Conservation (phyloP, 2,329 filamentous ascomycete species). For the Exophiala sideris region DNA sequence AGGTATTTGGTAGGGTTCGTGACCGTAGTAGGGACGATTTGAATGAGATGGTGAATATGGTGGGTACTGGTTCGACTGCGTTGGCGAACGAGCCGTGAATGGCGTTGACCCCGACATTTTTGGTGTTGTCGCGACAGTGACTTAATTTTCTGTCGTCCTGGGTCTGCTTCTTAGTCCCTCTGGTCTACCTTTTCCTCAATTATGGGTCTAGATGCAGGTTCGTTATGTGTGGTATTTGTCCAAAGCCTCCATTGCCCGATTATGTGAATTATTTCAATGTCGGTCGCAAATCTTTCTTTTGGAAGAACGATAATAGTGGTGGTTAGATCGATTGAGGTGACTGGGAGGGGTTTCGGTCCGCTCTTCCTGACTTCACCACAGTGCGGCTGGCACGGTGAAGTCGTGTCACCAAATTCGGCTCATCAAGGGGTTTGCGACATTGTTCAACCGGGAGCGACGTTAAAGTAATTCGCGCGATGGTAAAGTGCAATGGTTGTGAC, state of each 20-base stretch:
- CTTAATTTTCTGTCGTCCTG: conserved; percentile 1
- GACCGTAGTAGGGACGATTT: conserved; percentile 43
- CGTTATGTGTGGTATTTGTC: conserved; percentile 16
- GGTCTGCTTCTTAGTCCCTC: neutral
- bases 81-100: conserved; percentile 45
- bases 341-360: neutral
- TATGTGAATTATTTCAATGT: neutral
- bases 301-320: neutral
- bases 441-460: conserved; percentile 9
- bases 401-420: conserved; percentile 21
- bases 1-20: conserved; percentile 36
- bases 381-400: conserved; percentile 10
- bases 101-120: conserved; percentile 33
- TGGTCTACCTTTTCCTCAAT: neutral
- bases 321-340: neutral
- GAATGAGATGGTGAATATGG: conserved; percentile 44
- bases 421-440: conserved; percentile 22
- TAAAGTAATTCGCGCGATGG: conserved; percentile 16
- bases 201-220: conserved; percentile 4
- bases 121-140: conserved; percentile 1
- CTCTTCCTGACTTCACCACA: conserved; percentile 1
- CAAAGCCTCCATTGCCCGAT: conserved; percentile 19
- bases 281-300: neutral
- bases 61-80: conserved; percentile 41
- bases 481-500: conserved; percentile 11